Percentiles rank a stretch among this genome's conserved stretches.
These are phyloP conservation scores for Stenocarpella maydis DNA, from an alignment of 2,329 filamentous ascomycete species.

Conservation along the genomic window DNA sequence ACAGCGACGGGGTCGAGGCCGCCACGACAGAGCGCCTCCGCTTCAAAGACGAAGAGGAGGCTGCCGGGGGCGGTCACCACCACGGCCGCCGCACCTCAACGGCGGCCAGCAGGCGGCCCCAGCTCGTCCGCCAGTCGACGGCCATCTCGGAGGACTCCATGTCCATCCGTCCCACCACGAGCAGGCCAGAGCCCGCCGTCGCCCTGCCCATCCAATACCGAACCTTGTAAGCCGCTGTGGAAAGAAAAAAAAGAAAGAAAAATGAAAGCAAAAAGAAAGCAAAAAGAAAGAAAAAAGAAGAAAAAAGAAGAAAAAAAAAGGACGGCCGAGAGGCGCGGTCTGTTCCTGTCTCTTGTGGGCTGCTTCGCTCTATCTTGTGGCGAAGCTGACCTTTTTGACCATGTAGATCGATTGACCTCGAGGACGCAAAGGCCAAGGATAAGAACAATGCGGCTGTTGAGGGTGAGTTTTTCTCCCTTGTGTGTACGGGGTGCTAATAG, in stretches of 20 bases:
- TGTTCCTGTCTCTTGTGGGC: conserved; percentile 10
- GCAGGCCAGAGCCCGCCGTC: conserved; percentile 46
- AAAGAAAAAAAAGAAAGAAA: too few relatives aligned
- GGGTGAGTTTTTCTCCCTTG: conserved; percentile 45
- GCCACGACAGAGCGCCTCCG: conserved; percentile 29
- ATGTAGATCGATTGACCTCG: conserved; percentile 61
- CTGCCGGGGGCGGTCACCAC: not conserved
- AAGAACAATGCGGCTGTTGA: conserved; percentile 53
- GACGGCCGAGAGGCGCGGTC: not conserved
- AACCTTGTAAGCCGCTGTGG: conserved; percentile 52
- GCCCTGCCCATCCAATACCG: conserved; percentile 63
- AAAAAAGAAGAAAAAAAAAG: too few relatives aligned
- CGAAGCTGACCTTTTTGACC: conserved; percentile 30
- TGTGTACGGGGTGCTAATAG: not conserved
- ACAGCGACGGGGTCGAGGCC: not conserved
- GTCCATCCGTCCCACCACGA: conserved; percentile 9
- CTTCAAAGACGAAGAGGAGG: conserved; percentile 29
- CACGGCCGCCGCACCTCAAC: conserved; percentile 4
- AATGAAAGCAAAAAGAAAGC: too few relatives aligned
- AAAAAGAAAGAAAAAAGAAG: too few relatives aligned
- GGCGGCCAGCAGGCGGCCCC: not conserved
- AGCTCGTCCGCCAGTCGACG: conserved; percentile 24
- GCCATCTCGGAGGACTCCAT: conserved; percentile 31
- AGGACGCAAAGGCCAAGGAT: conserved; percentile 59
- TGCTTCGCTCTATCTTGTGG: conserved; percentile 19